Evolutionary conservation across 768 basidiomycete genomes (phyloP).

Genomic region (Asterophora parasitica): DNA sequence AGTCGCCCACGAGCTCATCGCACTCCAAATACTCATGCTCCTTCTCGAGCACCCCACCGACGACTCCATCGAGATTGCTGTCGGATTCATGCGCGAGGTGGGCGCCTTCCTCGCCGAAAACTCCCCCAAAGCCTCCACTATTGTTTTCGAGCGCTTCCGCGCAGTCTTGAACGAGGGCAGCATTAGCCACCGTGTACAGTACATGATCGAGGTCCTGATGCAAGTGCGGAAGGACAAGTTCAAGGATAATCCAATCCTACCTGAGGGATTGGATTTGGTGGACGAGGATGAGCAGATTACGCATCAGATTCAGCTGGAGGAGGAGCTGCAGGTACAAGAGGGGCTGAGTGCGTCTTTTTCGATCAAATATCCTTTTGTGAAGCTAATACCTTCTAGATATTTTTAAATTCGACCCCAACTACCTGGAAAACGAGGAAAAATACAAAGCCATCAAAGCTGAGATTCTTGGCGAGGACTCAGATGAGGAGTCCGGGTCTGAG

Average conservation of each 20-base stretch:
- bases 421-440: slow-evolving; percentile 87
- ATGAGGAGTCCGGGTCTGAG: slow-evolving; percentile 64
- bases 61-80: slow-evolving; percentile 97
- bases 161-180: slow-evolving; percentile 92
- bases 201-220: slow-evolving; percentile 99
- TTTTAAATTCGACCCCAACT: slow-evolving; percentile 91
- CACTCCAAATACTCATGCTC: slow-evolving; percentile 93
- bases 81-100: slow-evolving; percentile 95
- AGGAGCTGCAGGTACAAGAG: slow-evolving; percentile 91
- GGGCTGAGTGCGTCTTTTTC: slow-evolving; percentile 69
- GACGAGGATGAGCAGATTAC: slow-evolving; percentile 99
- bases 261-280: slow-evolving; percentile 93
- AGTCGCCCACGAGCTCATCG: slow-evolving; percentile 91
- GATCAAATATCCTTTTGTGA: not conserved
- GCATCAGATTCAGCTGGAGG: slow-evolving; percentile 87
- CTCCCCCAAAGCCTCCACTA: slow-evolving; percentile 92
- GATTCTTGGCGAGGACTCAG: slow-evolving; percentile 87
- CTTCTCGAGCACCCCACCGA: slow-evolving; percentile 94
- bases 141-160: slow-evolving; percentile 93
- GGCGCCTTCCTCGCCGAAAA: slow-evolving; percentile 93
- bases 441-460: slow-evolving; percentile 89
- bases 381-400: slow-evolving; percentile 51
- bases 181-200: slow-evolving; percentile 95
- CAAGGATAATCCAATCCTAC: slow-evolving; percentile 95
- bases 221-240: slow-evolving; percentile 98